Evolutionary conservation across 2,329 filamentous ascomycete genomes (phyloP), one percentile per base, ranked within the genome.

Genomic region (Fusarium udum): DNA sequence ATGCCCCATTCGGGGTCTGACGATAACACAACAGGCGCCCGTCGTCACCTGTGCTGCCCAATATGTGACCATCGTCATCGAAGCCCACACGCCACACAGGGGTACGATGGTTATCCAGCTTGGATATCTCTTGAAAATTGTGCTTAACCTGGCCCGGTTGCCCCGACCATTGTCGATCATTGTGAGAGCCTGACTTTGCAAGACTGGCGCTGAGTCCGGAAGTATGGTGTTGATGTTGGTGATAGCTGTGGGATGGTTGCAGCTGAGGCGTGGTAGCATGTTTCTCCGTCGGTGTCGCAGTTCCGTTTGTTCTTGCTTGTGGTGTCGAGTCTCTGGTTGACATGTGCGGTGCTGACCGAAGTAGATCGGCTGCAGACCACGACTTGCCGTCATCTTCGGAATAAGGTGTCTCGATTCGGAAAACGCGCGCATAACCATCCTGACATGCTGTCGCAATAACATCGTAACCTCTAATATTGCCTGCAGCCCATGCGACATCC

Each of bases 401-500:
- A 69, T 83, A 83, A 2, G 88, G 87, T 0, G 92, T 92, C 40
- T 91, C 90, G 24, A 97, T 82, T 76, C 95, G 91, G 79, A 97
- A 97, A n/a, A 99, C 92, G 45, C 95, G 89, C 45, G 98, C 91
- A 76, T 91, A 92, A 7, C 96, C 95, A 80, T 99, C 96, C 81
- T 97, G 97, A 80, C 94, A 96, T 6, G 95, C 95, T 11, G 95
- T 97, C 7, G 95, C 96, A 76, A 98, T 89, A 64, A 95, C 88
- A 81, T 99, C 96, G 80, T 94, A 95, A 3, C 95, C 95, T 43
- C 95, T 87, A 77, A 97, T 94, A 73, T 95, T 97, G 18, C 95
- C 95, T 53, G 95, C 93, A 2, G 95, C 94, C 96, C 96, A 99
- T 5, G 94, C 92, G 3, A 98, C 89, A 80, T 98, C 95, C 53